Conservation (phyloP, 441 rosid species). For the Populus hybrid region DNA sequence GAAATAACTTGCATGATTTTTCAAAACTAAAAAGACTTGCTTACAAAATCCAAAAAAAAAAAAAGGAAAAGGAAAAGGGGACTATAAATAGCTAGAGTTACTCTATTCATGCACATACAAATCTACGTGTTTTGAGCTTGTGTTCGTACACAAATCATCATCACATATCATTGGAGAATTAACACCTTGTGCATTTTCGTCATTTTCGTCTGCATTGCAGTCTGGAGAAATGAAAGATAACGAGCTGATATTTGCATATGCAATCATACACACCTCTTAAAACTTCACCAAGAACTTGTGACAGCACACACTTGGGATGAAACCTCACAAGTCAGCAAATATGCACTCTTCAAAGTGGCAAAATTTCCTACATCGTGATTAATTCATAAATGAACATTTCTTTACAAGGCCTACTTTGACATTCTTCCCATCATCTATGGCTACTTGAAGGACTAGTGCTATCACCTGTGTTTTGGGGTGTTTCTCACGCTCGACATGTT, state of each 20-base stretch:
- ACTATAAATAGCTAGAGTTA: no score
- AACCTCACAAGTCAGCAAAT: neutral
- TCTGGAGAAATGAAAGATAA: no score
- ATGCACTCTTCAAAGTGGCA: neutral
- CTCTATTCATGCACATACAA: no score
- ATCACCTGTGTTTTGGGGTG: slow-evolving; percentile 9
- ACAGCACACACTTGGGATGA: neutral
- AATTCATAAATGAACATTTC: slow-evolving; percentile 24
- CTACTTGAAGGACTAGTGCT: neutral
- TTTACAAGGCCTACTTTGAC: slow-evolving; percentile 37
- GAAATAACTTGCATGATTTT: no score
- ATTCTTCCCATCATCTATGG: slow-evolving; percentile 15
- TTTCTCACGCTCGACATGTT: slow-evolving; percentile 1
- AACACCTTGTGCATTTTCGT: neutral
- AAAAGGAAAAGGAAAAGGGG: no score
- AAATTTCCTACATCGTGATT: slow-evolving; percentile 33
- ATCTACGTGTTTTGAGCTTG: neutral
- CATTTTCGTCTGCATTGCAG: no score
- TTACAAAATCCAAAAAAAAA: no score
- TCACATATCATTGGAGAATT: neutral
- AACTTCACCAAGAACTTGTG: neutral
- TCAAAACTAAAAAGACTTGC: no score
- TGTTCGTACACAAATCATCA: neutral
- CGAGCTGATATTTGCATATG: no score
- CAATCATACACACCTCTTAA: neutral